Base-by-base conservation (phyloP, 441 rosid genomes). In the Pelargonium fulgidum region DNA sequence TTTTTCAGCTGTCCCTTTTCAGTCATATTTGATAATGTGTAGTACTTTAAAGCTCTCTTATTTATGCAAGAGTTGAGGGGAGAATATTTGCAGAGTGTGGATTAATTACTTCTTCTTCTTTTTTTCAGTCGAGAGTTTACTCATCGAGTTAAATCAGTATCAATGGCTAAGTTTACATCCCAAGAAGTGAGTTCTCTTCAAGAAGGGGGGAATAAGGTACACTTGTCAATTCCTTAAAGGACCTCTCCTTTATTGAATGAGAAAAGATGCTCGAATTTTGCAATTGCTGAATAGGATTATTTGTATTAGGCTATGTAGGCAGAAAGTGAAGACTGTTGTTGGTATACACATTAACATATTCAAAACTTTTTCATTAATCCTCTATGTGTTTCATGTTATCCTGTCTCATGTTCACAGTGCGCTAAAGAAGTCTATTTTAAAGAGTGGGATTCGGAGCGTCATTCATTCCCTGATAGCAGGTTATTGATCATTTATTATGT, bases 201-300 rank as follows among this genome's bases (percentile, higher is more conserved):
- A 78, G 92, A 78, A 83, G 97, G 96, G 61, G 98, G 98, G 76
- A 94, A 94, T 77, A 81, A 94, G 97, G 99, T 93, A 79, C 45
- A 64, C 14, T 45, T 61, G n/a, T 13, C 12, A 63, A 14, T 42
- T 33, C 16, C 72, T 62, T 56, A 13, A 52, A 17, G 20, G 24
- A 54, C 19, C 24, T 12, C 9, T 14, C 8, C 61, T 14, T 54
- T 17, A 16, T 54, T 4, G 7, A 54, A 17, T 16, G 6, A 17
- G 19, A 16, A 52, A 52, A 10, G 61, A 54, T 4, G 61, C 20
- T 17, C 19, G 7, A 54, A 22, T 54, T 17, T 54, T 14, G 17
- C 7, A 54, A 9, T 16, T 54, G 26, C 8, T 54, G 61, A 52
- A 14, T 17, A 5, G 61, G 24, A 54, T 22, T 54, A 7, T 8